phyloP scores from a whole-genome alignment of 1,284 basidiomycete genomes.

The Apiotrichum siamense region DNA sequence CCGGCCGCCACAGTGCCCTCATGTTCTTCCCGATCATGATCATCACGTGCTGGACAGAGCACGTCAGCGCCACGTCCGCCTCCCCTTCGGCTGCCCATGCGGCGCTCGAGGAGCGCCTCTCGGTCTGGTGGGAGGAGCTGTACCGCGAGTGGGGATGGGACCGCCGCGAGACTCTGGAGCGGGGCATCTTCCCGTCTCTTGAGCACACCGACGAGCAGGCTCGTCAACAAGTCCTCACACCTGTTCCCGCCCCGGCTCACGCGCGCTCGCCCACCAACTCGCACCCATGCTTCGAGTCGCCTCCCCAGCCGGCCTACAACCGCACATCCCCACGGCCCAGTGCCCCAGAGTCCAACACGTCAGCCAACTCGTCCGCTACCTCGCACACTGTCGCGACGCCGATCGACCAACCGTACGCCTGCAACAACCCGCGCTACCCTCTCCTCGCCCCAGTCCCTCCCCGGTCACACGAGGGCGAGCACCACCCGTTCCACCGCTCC shows the following conservation, averaged over 20 bases:
- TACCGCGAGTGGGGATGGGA: conserved; percentile 39
- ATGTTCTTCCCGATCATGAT: conserved; percentile 40
- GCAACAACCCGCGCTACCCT: conserved; percentile 15
- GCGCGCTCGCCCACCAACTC: background rate
- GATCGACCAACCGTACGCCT: conserved; percentile 1
- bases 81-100: conserved; percentile 18
- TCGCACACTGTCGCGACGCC: conserved; percentile 7
- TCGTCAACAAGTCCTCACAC: background rate
- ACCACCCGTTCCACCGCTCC: conserved; percentile 2
- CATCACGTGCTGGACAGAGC: conserved; percentile 39
- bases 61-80: conserved; percentile 26
- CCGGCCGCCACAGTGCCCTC: conserved; percentile 39
- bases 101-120: conserved; percentile 29
- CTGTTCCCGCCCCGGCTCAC: background rate
- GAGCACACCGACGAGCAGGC: background rate
- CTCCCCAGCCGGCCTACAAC: background rate
- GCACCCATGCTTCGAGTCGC: background rate
- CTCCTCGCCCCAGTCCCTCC: conserved; percentile 24
- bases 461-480: background rate
- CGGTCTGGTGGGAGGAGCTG: conserved; percentile 37
- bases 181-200: conserved; percentile 23
- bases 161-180: conserved; percentile 22
- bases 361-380: conserved; percentile 9
- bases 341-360: conserved; percentile 1
- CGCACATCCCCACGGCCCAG: conserved; percentile 5